Conservation (phyloP, 2,329 filamentous ascomycete species). For the Cladophialophora exuberans region DNA sequence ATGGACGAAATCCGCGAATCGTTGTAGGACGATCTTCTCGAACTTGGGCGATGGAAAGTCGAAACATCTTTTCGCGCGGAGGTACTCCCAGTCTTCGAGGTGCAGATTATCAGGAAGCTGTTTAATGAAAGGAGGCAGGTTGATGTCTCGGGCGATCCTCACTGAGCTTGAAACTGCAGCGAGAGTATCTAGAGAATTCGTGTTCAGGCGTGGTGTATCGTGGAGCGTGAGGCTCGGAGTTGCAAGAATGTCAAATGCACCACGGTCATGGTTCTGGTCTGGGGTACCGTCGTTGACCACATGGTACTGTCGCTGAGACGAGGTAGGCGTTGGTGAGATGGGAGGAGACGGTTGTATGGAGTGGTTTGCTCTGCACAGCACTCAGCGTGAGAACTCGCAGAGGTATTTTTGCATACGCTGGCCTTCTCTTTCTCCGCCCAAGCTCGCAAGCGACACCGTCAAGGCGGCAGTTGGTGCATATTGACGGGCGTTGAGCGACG, state of each 20-base stretch:
- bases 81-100: slow-evolving; percentile 9
- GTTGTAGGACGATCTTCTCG: slow-evolving; percentile 4
- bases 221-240: slow-evolving; percentile 26
- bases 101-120: slow-evolving; percentile 1
- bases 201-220: slow-evolving; percentile 44
- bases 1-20: slow-evolving; percentile 14
- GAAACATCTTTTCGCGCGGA: slow-evolving; percentile 4
- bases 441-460: slow-evolving; percentile 7
- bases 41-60: background rate
- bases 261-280: background rate
- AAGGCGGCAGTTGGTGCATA: slow-evolving; percentile 13
- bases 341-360: slow-evolving; percentile 1
- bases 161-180: too few relatives aligned
- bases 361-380: background rate
- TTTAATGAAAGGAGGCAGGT: slow-evolving; percentile 18
- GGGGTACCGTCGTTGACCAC: background rate
- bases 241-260: background rate
- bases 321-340: background rate
- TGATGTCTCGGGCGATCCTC: too few relatives aligned
- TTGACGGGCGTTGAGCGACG: background rate
- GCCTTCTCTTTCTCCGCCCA: slow-evolving; percentile 1
- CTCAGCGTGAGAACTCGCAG: background rate
- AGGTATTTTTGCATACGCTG: background rate
- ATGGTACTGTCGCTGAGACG: background rate
- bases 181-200: too few relatives aligned